These are phyloP conservation scores for Fusarium torulosum DNA, from an alignment of 2,329 filamentous ascomycete species.

Conservation along the genomic window DNA sequence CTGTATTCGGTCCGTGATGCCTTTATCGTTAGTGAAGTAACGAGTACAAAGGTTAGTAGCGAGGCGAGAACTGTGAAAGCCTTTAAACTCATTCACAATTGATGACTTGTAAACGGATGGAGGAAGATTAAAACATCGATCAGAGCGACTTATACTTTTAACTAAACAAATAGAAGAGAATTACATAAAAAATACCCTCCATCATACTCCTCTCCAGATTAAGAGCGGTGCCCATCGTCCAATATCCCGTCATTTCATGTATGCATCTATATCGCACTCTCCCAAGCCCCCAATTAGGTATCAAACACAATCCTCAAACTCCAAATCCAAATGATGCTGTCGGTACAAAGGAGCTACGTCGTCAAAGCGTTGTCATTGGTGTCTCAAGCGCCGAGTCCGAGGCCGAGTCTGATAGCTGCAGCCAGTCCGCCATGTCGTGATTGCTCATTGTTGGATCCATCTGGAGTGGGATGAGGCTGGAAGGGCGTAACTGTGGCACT, in stretches of 20 bases:
- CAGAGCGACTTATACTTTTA: conserved; percentile 31
- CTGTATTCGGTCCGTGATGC: too few relatives aligned
- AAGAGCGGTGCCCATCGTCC: conserved; percentile 1
- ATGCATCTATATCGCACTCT: conserved; percentile 21
- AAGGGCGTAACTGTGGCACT: conserved; percentile 25
- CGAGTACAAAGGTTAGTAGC: too few relatives aligned
- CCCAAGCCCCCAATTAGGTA: conserved; percentile 29
- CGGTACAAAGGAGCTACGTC: conserved; percentile 35
- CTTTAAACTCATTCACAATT: too few relatives aligned
- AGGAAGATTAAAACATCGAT: too few relatives aligned
- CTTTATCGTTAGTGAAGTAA: too few relatives aligned
- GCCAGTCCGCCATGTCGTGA: conserved; percentile 1
- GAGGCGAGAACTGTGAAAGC: too few relatives aligned
- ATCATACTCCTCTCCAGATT: conserved; percentile 7
- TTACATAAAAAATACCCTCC: conserved; percentile 27
- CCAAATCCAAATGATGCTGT: conserved; percentile 27
- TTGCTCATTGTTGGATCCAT: conserved; percentile 16
- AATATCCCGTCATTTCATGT: conserved; percentile 14
- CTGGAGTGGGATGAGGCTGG: conserved; percentile 7
- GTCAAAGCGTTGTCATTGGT: conserved; percentile 8
- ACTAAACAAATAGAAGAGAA: conserved; percentile 28
- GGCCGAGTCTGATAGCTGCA: conserved; percentile 6
- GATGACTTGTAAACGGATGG: too few relatives aligned
- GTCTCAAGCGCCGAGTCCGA: conserved; percentile 16
- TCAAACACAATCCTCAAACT: conserved; percentile 33